Evolutionary conservation across 345 rosid species (phyloP).

Genomic region (Hypericum androsaemum): DNA sequence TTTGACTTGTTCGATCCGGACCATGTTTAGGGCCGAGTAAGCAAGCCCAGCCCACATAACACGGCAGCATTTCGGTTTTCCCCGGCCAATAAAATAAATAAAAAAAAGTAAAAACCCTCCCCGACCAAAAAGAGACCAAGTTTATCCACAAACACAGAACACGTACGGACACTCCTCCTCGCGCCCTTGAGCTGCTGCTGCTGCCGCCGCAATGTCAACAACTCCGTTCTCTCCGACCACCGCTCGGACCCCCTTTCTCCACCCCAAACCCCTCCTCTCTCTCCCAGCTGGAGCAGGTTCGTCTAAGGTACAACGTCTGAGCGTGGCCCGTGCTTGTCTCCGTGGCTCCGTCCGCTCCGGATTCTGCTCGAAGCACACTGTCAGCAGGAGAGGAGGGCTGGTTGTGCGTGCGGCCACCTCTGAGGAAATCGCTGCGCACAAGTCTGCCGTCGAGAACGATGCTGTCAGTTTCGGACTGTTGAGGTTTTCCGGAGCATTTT

Average conservation of each 20-base stretch:
- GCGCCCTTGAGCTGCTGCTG: no score
- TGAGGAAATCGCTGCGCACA: constrained; percentile 87
- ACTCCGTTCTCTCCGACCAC: constrained; percentile 35
- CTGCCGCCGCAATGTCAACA: constrained; percentile 6
- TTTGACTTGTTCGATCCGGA: no score
- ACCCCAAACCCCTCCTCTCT: constrained; percentile 28
- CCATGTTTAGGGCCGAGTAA: no score
- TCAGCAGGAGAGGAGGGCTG: constrained; percentile 30
- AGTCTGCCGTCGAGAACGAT: constrained; percentile 63
- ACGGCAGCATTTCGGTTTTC: no score
- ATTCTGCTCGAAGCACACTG: not conserved
- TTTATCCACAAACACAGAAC: no score
- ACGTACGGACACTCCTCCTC: no score
- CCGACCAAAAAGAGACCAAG: no score
- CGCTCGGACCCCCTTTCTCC: constrained; percentile 25
- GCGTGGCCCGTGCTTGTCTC: not conserved
- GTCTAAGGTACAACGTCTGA: no score
- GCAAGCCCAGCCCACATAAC: no score
- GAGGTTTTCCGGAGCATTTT: not conserved
- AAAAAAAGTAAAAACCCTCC: no score
- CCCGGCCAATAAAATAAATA: no score
- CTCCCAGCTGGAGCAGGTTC: constrained; percentile 8
- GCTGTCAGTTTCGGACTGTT: constrained; percentile 39
- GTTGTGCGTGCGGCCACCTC: constrained; percentile 64
- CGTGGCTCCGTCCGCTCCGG: not conserved